Base-by-base conservation (phyloP, 2,329 filamentous ascomycete species). In the Pleoardoris graminearum region DNA sequence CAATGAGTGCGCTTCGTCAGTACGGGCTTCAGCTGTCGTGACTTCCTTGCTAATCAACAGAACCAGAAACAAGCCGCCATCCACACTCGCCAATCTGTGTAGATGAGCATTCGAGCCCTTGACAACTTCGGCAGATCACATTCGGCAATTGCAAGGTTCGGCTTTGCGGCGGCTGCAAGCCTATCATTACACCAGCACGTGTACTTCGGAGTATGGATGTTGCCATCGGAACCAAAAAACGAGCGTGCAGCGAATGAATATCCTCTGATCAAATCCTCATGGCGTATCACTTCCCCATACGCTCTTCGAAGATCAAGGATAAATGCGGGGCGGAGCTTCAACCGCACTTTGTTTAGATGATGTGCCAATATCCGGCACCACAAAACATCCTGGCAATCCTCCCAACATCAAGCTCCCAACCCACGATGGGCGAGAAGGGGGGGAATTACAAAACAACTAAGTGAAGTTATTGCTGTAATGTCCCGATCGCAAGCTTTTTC, bases 271-370 rank as follows among this genome's bases (percentile, higher is more conserved):
- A 14, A 29, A 14, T 2, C 12, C n/a, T 21, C 16, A 16, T 22
- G 32, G 21, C 44, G 22, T 38, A 47, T 47, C 44, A 46, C n/a
- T 47, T 38, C 23, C 22, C 44, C 22, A 38, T 32, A 19, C 22
- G 14, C 17, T 37, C 33, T n/a, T 14, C 10, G n/a, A 17, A 4
- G 44, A 29, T 30, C 33, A 19, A 37, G 16, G 32, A 30, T 29
- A n/a, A 37, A 30, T 37, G 44, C 44, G 44, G 44, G 44, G 44
- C 22, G 44, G 11, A 37, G 44, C 44, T 47, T 47, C 32, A 47
- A 16, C 44, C 44, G 44, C 44, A 47, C 44, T 47, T 12, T 44
- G 41, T 44, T 47, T 38, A 37, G 16, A 47, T 38, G 33, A 47
- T 38, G 17, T 7, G 7, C 11, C n/a, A 47, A 47, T 47, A 47